Percentiles rank a stretch among this genome's conserved stretches.
These are phyloP conservation scores for Cystobasidium ongulense DNA, from an alignment of 768 basidiomycete species.

Conservation along the genomic window DNA sequence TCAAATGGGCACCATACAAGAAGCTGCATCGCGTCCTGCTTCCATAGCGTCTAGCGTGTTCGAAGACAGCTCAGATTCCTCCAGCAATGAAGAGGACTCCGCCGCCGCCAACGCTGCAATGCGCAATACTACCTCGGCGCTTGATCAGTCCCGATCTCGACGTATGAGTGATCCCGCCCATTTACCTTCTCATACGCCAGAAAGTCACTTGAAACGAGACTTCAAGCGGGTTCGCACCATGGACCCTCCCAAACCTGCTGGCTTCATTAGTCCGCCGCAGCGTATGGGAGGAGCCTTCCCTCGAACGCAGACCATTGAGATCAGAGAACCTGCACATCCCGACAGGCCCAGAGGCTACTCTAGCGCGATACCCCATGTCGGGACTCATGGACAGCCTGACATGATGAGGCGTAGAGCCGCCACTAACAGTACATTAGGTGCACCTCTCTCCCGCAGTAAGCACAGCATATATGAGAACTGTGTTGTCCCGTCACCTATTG, in stretches of 20 bases:
- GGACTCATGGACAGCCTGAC: neutral
- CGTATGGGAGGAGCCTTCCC: neutral
- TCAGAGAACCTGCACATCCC: conserved; percentile 8
- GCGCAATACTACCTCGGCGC: neutral
- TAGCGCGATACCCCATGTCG: conserved; percentile 17
- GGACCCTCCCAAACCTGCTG: conserved; percentile 12
- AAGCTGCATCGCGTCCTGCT: neutral
- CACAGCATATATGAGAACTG: too few species aligned
- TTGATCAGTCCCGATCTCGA: neutral
- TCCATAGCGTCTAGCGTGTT: conserved; percentile 2
- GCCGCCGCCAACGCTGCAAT: neutral
- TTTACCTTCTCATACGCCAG: neutral
- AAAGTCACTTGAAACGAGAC: neutral
- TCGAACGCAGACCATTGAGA: conserved; percentile 29
- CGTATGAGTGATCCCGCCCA: conserved; percentile 12
- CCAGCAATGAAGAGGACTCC: neutral
- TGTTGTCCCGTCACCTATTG: too few species aligned
- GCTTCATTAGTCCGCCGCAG: neutral
- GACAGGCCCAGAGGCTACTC: conserved; percentile 2
- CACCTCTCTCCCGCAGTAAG: conserved; percentile 15
- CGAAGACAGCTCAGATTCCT: neutral
- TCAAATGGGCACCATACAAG: neutral
- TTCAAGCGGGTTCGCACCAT: conserved; percentile 25
- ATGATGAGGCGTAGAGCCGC: neutral
- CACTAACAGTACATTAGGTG: neutral